Evolutionary conservation across 2,329 filamentous ascomycete species (phyloP).

Genomic region (Coniella vitis): DNA sequence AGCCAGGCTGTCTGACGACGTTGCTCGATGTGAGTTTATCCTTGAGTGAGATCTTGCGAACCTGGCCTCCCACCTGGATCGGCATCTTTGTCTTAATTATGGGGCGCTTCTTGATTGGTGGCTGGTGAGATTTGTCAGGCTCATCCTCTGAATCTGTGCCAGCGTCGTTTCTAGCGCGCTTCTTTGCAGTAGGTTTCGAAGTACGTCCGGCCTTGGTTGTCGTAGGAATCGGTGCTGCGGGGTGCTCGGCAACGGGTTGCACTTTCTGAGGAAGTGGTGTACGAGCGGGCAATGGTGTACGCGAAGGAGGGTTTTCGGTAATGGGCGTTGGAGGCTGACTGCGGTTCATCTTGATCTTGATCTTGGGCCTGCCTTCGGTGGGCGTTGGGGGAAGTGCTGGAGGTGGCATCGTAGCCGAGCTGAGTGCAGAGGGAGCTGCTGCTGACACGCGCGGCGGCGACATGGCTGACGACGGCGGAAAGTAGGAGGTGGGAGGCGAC

Average conservation of each 20-base stretch:
- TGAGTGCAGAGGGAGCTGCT: neutral
- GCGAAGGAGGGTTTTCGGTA: constrained; percentile 10
- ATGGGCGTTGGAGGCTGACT: constrained; percentile 25
- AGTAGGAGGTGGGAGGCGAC: constrained; percentile 5
- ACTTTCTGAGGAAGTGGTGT: constrained; percentile 26
- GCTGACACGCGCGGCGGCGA: neutral
- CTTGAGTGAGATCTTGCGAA: constrained; percentile 36
- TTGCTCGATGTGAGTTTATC: constrained; percentile 25
- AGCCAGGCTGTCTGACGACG: constrained; percentile 60
- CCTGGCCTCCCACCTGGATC: constrained; percentile 21
- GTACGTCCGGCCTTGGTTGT: constrained; percentile 56
- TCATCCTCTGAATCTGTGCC: constrained; percentile 39
- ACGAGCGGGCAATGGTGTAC: constrained; percentile 16
- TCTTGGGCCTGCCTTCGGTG: constrained; percentile 19
- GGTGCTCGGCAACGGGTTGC: constrained; percentile 21
- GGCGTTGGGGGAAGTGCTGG: constrained; percentile 15
- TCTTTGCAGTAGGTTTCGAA: constrained; percentile 56
- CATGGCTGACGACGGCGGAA: neutral
- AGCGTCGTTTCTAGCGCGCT: constrained; percentile 50
- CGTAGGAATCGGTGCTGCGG: constrained; percentile 15
- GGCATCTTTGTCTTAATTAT: constrained; percentile 29
- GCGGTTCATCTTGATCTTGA: constrained; percentile 20
- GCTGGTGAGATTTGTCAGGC: neutral
- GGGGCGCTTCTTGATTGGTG: constrained; percentile 23
- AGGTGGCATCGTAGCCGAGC: constrained; percentile 12